phyloP scores from a whole-genome alignment of 352 stramenopile species.

The Globisporangium polare region DNA sequence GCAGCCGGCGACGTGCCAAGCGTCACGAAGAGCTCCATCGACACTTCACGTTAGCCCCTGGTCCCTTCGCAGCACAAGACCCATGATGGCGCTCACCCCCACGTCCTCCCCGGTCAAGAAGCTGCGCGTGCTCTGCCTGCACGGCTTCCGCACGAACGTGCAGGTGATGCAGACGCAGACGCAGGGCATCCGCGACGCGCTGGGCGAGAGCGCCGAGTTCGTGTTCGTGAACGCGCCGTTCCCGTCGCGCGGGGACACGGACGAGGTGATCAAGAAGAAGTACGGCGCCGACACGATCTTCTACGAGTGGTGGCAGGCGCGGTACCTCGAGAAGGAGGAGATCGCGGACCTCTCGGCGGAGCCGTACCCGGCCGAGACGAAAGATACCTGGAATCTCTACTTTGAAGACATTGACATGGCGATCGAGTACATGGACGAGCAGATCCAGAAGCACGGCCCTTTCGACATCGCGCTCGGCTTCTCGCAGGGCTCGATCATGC shows the following conservation, averaged over 20 bases:
- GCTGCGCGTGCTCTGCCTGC: conserved; percentile 46
- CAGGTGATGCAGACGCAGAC: conserved; percentile 47
- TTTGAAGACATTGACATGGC: conserved; percentile 34
- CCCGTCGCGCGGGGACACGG: conserved; percentile 16
- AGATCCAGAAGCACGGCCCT: conserved; percentile 32
- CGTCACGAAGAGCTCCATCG: not conserved
- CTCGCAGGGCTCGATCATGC: conserved; percentile 49
- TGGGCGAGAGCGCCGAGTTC: conserved; percentile 37
- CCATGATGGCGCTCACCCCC: not conserved
- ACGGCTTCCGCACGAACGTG: conserved; percentile 54
- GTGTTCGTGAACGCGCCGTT: conserved; percentile 39
- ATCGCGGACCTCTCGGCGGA: conserved; percentile 17
- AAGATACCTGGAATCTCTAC: conserved; percentile 23
- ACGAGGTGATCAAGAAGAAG: conserved; percentile 22
- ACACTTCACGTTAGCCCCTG: not conserved
- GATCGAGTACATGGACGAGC: conserved; percentile 34
- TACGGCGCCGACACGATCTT: conserved; percentile 33
- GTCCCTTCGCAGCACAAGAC: not conserved
- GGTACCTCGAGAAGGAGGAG: conserved; percentile 21
- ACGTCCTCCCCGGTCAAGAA: conserved; percentile 15
- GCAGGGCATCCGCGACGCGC: conserved; percentile 29
- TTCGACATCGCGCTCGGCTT: conserved; percentile 57
- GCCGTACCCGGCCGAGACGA: conserved; percentile 19
- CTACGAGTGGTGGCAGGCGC: conserved; percentile 43
- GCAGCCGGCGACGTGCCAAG: not conserved